Percentiles rank a stretch among this genome's conserved stretches.
Evolutionary conservation across 139 green algal species (phyloP).

Genomic region (Gonium pectorale): DNA sequence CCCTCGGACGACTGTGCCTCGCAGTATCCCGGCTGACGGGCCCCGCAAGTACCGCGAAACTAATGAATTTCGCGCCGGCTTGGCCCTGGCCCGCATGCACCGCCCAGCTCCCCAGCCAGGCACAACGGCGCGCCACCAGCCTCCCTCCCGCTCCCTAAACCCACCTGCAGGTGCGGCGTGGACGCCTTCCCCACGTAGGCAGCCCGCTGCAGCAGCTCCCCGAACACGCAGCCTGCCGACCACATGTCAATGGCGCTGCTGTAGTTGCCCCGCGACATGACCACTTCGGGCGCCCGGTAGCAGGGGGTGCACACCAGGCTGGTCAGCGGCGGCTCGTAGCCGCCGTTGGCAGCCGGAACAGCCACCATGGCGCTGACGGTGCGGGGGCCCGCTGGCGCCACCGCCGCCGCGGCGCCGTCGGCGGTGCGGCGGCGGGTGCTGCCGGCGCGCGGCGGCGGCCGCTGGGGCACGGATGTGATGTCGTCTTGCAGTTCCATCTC

Average conservation of each 20-base stretch:
- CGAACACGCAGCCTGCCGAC: conserved; percentile 88
- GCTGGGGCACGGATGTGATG: no score
- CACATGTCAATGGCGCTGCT: conserved; percentile 85
- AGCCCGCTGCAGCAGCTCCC: conserved; percentile 90
- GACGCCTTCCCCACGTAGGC: conserved; percentile 74
- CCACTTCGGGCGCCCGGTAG: conserved; percentile 70
- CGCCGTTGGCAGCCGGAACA: background rate
- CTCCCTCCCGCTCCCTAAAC: no score
- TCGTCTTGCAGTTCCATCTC: no score
- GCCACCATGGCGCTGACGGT: background rate
- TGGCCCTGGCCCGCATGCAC: no score
- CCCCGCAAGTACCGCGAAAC: no score
- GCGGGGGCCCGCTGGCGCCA: background rate
- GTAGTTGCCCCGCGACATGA: conserved; percentile 77
- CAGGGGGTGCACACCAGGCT: conserved; percentile 78
- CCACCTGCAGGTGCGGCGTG: conserved; percentile 78
- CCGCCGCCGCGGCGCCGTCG: background rate
- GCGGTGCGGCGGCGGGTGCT: background rate
- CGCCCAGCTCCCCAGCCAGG: no score
- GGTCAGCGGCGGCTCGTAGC: conserved; percentile 79
- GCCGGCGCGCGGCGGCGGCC: background rate
- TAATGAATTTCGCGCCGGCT: no score
- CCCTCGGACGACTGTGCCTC: no score
- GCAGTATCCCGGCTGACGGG: no score
- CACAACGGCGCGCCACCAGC: no score